Base-by-base conservation (phyloP, 2,329 filamentous ascomycete species). In the Fusarium circinatum region DNA sequence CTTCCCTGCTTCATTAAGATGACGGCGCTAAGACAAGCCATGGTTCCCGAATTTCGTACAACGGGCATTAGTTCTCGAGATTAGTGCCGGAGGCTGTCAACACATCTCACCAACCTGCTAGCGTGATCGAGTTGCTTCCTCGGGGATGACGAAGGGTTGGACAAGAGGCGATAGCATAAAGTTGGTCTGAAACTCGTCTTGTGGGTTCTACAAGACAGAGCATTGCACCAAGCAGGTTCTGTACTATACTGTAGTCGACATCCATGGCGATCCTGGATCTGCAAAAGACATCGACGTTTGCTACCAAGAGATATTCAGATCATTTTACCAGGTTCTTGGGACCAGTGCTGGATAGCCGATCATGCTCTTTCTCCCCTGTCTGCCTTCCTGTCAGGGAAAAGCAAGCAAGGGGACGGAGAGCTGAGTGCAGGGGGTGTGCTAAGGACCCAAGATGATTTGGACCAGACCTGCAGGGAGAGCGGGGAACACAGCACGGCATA, bases 41-140 rank as follows among this genome's bases (percentile, higher is more conserved):
- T 69, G 34, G 51, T 47, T 56, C 39, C n/a, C 24, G 39, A 59
- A 52, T 68, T 63, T 57, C 28, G 68, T 74, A 60, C 67, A 75
- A 72, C 71, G 38, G 64, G 68, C 51, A 60, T 63, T 47, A 44
- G 49, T 58, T 41, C 44, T 60, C 13, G 54, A 45, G 56, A 65
- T 59, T 69, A 72, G 71, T 51, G 60, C 56, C 47, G 47, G 68
- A 44, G 65, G 65, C 68, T 75, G 63, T 72, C 68, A 74, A 65
- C 60, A 59, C 56, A 49, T 68, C 63, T 74, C 56, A 34, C 49
- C 60, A 59, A 34, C 24, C 45, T 61, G 36, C 41, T 69, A 72
- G 65, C 41, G 62, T 67, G 54, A 63, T 62, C 45, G 55, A 52
- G 42, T 47, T 70, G 61, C 65, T 70, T 39, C 56, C 39, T 55